These are phyloP conservation scores for Microstroma glucosiphilum DNA, from an alignment of 1,284 basidiomycete species.

Conservation along the genomic window DNA sequence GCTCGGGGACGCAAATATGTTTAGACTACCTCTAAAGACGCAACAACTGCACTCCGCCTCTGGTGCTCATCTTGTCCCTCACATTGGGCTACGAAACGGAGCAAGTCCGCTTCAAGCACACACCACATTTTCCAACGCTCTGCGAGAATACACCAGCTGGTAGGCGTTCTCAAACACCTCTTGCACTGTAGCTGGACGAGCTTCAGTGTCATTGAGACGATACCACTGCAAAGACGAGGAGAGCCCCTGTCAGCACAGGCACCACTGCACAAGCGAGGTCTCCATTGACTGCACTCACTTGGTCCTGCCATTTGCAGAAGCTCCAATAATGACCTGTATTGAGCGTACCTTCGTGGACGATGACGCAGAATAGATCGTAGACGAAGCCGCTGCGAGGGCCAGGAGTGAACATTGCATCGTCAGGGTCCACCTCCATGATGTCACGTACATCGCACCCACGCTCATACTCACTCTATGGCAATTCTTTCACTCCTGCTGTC, in stretches of 20 bases:
- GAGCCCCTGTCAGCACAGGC: no score
- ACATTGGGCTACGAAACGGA: no score
- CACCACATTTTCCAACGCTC: not conserved
- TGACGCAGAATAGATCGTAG: conserved; percentile 86
- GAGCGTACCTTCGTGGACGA: conserved; percentile 82
- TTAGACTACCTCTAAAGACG: no score
- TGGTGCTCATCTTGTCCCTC: no score
- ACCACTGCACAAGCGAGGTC: no score
- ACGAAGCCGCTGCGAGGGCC: conserved; percentile 61
- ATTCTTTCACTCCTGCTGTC: not conserved
- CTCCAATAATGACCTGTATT: conserved; percentile 63
- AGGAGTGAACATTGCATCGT: conserved; percentile 22
- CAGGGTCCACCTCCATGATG: not conserved
- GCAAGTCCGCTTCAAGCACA: not conserved
- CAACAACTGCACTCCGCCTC: no score
- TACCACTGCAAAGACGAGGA: not conserved
- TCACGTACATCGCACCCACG: not conserved
- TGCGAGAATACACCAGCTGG: conserved; percentile 1
- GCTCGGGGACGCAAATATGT: no score
- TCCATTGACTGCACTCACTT: no score
- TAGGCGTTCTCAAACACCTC: conserved; percentile 2
- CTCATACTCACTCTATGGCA: not conserved
- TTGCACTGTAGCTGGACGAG: not conserved
- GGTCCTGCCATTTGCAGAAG: conserved; percentile 4
- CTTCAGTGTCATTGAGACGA: not conserved